A percentile compares a stretch with the other conserved stretches of the same genome.
These are phyloP conservation scores for Leccinum griseonigrum DNA, from an alignment of 1,284 basidiomycete species.

Conservation along the genomic window DNA sequence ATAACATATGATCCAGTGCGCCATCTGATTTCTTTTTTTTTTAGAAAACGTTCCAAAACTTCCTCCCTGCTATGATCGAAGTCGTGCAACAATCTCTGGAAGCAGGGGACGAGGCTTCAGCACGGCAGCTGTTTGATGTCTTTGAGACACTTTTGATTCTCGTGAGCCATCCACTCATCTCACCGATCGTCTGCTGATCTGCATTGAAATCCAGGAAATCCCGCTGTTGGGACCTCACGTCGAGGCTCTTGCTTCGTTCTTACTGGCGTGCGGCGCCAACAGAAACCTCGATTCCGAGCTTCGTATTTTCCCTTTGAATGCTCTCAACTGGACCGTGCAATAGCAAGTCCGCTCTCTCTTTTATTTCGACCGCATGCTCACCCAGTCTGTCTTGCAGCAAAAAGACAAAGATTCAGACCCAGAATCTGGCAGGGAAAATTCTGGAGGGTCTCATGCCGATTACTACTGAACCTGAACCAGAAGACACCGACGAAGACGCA, in stretches of 20 bases:
- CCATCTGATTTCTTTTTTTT: conserved; percentile 5
- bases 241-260: conserved; percentile 86
- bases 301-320: conserved; percentile 90
- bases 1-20: neutral
- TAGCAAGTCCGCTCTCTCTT: conserved; percentile 50
- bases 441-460: conserved; percentile 93
- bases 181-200: conserved; percentile 8
- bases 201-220: conserved; percentile 64
- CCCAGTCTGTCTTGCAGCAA: conserved; percentile 55
- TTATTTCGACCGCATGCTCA: neutral
- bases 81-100: conserved; percentile 91
- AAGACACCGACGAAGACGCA: conserved; percentile 88
- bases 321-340: conserved; percentile 94
- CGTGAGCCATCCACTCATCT: conserved; percentile 40
- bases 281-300: conserved; percentile 77
- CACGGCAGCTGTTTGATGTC: conserved; percentile 92
- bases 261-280: conserved; percentile 85
- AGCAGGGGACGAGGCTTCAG: conserved; percentile 76
- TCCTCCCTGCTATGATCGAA: conserved; percentile 88
- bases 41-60: conserved; percentile 85
- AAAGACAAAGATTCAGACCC: conserved; percentile 92
- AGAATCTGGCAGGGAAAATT: conserved; percentile 85
- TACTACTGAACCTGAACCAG: conserved; percentile 85
- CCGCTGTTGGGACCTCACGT: conserved; percentile 91
- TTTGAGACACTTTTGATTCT: conserved; percentile 95